phyloP scores from a whole-genome alignment of 768 basidiomycete species.

The Amanita pallidorosea region DNA sequence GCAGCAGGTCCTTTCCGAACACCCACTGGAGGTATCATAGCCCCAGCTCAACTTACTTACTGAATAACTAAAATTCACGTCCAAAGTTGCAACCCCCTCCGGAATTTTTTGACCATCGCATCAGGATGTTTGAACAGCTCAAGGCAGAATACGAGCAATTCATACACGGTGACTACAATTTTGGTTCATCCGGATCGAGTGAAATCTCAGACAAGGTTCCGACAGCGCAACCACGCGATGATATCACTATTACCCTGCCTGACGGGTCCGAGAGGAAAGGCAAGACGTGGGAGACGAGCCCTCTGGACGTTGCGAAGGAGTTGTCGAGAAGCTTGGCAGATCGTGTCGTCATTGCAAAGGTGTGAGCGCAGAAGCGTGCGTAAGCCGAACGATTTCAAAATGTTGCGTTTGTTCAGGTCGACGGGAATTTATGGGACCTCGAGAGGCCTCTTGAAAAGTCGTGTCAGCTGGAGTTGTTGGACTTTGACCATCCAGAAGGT shows the following conservation, averaged over 20 bases:
- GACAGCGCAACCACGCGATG: conserved; percentile 69
- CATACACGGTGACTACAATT: conserved; percentile 46
- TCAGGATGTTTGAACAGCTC: conserved; percentile 81
- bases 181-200: not conserved
- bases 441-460: conserved; percentile 87
- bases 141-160: conserved; percentile 78
- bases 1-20: conserved; percentile 25
- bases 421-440: conserved; percentile 87
- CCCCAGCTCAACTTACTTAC: not conserved
- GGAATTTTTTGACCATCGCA: conserved; percentile 79
- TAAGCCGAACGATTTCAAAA: not conserved
- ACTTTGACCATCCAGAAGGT: conserved; percentile 92
- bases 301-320: conserved; percentile 83
- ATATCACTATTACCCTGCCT: conserved; percentile 75
- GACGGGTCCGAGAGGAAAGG: conserved; percentile 81
- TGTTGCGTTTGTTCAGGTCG: conserved; percentile 40
- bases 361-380: conserved; percentile 16
- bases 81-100: conserved; percentile 73
- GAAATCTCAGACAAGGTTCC: conserved; percentile 2
- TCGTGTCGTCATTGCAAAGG: conserved; percentile 88
- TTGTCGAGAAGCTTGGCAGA: conserved; percentile 85
- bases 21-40: conserved; percentile 55
- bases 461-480: conserved; percentile 72
- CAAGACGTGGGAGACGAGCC: conserved; percentile 90
- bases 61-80: not conserved